Conservation (phyloP, 805 yeast genomes). For the Phaffomyces thermotolerans region DNA sequence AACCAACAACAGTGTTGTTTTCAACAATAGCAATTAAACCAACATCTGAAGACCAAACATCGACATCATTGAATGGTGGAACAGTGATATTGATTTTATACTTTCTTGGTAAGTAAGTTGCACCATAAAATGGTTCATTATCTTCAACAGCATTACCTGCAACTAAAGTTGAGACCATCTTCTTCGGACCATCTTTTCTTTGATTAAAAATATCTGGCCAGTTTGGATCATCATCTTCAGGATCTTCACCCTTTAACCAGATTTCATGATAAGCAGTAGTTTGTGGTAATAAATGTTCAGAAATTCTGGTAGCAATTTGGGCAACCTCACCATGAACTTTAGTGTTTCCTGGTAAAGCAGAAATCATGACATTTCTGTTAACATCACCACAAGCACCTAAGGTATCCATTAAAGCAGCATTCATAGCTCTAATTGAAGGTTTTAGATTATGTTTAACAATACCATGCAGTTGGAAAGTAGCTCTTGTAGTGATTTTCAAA, state of each 20-base stretch:
- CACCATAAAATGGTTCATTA: slow-evolving; percentile 83
- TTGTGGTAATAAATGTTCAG: slow-evolving; percentile 78
- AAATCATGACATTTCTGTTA: slow-evolving; percentile 88
- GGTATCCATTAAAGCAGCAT: slow-evolving; percentile 84
- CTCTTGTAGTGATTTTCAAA: slow-evolving; percentile 90
- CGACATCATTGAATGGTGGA: slow-evolving; percentile 95
- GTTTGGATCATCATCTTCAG: slow-evolving; percentile 53
- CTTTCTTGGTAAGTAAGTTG: slow-evolving; percentile 87
- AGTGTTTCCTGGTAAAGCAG: slow-evolving; percentile 84
- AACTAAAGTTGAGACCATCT: slow-evolving; percentile 67
- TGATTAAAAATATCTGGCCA: slow-evolving; percentile 57
- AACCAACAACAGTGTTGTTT: slow-evolving; percentile 59
- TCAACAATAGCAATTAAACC: slow-evolving; percentile 85
- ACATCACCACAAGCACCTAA: slow-evolving; percentile 99
- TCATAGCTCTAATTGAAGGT: slow-evolving; percentile 89
- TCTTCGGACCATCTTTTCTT: slow-evolving; percentile 69
- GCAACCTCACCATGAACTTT: slow-evolving; percentile 73
- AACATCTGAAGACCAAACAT: slow-evolving; percentile 91
- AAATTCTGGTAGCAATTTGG: slow-evolving; percentile 52
- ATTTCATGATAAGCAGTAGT: slow-evolving; percentile 96
- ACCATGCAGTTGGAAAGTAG: slow-evolving; percentile 95
- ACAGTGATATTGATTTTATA: slow-evolving; percentile 91
- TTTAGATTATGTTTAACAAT: slow-evolving; percentile 83
- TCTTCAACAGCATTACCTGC: slow-evolving; percentile 80
- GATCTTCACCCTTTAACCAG: slow-evolving; percentile 87